These are phyloP conservation scores for Sporothrix euskadiensis DNA, from an alignment of 2,329 filamentous ascomycete species.

Conservation along the genomic window DNA sequence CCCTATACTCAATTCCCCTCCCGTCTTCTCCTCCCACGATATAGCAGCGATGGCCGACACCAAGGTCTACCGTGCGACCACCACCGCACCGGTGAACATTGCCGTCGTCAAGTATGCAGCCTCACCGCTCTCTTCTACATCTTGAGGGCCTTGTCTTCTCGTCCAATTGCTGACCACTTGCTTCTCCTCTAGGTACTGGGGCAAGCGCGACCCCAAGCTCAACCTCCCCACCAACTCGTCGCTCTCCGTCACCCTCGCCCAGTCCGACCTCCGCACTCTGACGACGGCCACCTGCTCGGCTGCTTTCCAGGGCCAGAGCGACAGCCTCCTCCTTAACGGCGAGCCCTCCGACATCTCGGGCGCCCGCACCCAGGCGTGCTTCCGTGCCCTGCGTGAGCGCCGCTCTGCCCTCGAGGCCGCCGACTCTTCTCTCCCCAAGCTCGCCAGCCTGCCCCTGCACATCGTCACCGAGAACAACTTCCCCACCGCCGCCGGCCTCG, in stretches of 20 bases:
- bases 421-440: conserved; percentile 74
- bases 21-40: too few relatives aligned
- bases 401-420: conserved; percentile 72
- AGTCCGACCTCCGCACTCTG: conserved; percentile 89
- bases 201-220: conserved; percentile 88
- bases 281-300: conserved; percentile 91
- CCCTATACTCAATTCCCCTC: not conserved
- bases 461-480: conserved; percentile 99
- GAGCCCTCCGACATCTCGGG: conserved; percentile 80
- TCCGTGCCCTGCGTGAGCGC: conserved; percentile 78
- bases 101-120: conserved; percentile 85
- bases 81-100: conserved; percentile 96
- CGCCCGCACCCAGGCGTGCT: conserved; percentile 90
- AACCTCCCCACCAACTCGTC: conserved; percentile 99
- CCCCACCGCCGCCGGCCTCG: conserved; percentile 90
- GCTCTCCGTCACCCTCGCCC: conserved; percentile 92
- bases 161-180: not conserved
- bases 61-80: conserved; percentile 84
- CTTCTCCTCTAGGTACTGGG: conserved; percentile 73
- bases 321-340: conserved; percentile 83
- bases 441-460: conserved; percentile 73
- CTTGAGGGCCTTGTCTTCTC: not conserved
- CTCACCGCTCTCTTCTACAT: conserved; percentile 19
- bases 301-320: conserved; percentile 58
- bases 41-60: conserved; percentile 39